A percentile compares a stretch with the other conserved stretches of the same genome.
Evolutionary conservation across 345 rosid genomes (phyloP).

Genomic region (Syzygium aqueum): DNA sequence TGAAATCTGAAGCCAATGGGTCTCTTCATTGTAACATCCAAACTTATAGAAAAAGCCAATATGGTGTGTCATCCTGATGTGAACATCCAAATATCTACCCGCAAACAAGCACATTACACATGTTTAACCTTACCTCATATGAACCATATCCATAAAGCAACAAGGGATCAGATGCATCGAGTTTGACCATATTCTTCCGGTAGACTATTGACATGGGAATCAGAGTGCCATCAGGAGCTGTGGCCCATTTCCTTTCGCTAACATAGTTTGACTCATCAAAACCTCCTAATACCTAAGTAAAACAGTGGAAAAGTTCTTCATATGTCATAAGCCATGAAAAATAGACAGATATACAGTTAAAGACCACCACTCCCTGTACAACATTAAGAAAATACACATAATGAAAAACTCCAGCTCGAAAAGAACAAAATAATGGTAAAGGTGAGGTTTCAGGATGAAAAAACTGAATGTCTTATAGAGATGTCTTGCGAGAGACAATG

Average conservation of each 20-base stretch:
- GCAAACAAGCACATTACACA: background rate
- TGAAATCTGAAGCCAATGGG: background rate
- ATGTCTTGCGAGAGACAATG: background rate
- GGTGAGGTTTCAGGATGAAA: background rate
- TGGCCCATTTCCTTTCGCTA: slow-evolving; percentile 85
- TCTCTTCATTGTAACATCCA: background rate
- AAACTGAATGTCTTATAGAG: background rate
- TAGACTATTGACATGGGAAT: slow-evolving; percentile 81
- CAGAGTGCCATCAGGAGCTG: slow-evolving; percentile 75
- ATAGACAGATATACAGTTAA: background rate
- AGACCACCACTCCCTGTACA: background rate
- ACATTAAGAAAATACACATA: background rate
- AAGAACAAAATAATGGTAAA: background rate
- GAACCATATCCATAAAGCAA: slow-evolving; percentile 94
- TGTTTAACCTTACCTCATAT: slow-evolving; percentile 61
- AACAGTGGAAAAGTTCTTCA: background rate
- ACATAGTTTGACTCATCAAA: slow-evolving; percentile 74
- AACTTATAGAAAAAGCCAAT: background rate
- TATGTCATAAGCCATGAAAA: background rate
- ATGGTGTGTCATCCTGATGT: background rate
- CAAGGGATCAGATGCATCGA: slow-evolving; percentile 76
- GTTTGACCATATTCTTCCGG: slow-evolving; percentile 59
- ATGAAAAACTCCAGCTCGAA: background rate
- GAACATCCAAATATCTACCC: background rate
- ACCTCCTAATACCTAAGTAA: slow-evolving; percentile 72